phyloP scores from a whole-genome alignment of 441 rosid species.

The Viola pubescens region DNA sequence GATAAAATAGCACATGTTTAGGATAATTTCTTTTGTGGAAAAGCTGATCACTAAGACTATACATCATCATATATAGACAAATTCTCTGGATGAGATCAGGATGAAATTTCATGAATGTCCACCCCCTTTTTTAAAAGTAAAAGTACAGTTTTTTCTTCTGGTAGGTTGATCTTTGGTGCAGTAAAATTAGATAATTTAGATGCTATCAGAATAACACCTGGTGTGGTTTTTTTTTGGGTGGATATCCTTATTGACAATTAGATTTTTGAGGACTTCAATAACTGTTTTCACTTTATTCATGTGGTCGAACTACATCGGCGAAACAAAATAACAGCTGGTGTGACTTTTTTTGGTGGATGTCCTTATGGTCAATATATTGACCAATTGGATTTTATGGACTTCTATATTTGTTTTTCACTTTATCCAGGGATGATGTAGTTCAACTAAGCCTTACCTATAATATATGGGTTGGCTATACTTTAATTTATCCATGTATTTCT shows the following conservation, averaged over 20 bases:
- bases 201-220: not conserved
- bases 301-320: no score
- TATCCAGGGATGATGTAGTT: not conserved
- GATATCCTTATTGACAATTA: not conserved
- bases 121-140: not conserved
- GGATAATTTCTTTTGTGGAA: not conserved
- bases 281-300: not conserved
- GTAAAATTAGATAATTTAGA: not conserved
- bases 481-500: not conserved
- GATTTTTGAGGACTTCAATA: not conserved
- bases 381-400: no score
- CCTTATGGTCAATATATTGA: no score
- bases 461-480: not conserved
- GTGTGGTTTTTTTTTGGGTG: not conserved
- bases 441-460: not conserved
- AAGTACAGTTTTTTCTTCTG: not conserved
- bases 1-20: not conserved
- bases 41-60: slow-evolving; percentile 4
- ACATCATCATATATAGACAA: not conserved
- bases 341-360: no score
- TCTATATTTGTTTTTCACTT: not conserved
- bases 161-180: not conserved
- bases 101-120: not conserved
- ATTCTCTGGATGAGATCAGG: not conserved
- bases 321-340: no score